Base-by-base conservation (phyloP, 768 basidiomycete genomes). In the Tulasnella sp. region DNA sequence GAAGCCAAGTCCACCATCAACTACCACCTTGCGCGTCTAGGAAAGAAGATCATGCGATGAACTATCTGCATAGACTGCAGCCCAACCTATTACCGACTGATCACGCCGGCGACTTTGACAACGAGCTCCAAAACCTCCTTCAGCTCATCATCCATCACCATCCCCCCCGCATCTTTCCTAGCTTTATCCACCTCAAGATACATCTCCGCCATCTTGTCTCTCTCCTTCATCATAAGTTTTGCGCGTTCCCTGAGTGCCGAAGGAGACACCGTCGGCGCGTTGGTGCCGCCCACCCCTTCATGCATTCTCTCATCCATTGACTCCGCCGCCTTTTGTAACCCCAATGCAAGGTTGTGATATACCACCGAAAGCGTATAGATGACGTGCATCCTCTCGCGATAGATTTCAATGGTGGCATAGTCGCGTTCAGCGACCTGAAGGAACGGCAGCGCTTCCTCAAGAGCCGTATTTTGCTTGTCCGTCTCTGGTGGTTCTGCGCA, bases 21-120 rank as follows among this genome's bases (percentile, higher is more conserved):
- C 69, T 92, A 88, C 68, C 87, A 91, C 69, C 79, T 92, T 62
- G 82, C 85, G 63, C 79, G 87, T 68, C 74, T 90, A 31, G 60
- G 59, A 17, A 61, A 61, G 27, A 14, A 52, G 14, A 35, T 61
- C 35, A 54, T 54, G 52, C 52, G 52, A 54, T 54, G 32, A 39
- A 45, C 48, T 45, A 46, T 42, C 15, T 55, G 19, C 43, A 29
- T 36, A 57, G 17, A 15, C n/a, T 32, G 48, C 55, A 36, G 17
- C 50, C 37, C 35, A 23, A 52, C 23, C 35, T 34, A 8, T 9
- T 46, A 14, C 55, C 43, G 52, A 54, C 52, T 46, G 29, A 59
- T 55, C n/a, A 49, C 57, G 8, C 29, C 40, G 29, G 60, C 85
- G 0, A 86, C 73, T 17, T 75, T 71, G 4, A 72, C 70, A 3